Evolutionary conservation across 768 basidiomycete genomes (phyloP), one percentile per base, ranked within the genome.

Genomic region (Termitomyces bulborhizus): DNA sequence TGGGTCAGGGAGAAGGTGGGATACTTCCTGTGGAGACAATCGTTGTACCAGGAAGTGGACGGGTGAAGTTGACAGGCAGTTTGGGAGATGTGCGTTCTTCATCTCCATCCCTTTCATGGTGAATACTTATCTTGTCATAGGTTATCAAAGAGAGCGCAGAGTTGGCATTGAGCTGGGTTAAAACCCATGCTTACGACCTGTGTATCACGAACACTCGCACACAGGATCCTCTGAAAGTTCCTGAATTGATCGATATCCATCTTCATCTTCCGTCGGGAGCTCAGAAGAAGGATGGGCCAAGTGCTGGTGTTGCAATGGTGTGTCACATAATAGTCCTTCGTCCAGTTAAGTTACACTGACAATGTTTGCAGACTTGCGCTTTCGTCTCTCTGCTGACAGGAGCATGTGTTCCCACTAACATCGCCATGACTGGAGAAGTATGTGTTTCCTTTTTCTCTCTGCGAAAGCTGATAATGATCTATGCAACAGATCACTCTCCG

Each of bases 121-220:
- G 18, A 27, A 39, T 18, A n/a, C 42, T 41, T 8, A 39, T 26
- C 12, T 51, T 32, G 40, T 29, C 21, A 42, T 55, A 84, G 78
- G 92, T 94, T 16, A 93, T 97, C 72, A 88, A 88, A 68, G 94
- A 98, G 73, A 92, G 89, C 57, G 93, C 86, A 7, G 90, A 92
- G 65, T 75, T 98, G 44, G 92, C 92, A 1, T 71, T 97, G 62
- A 93, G 90, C 66, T 97, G 94, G 93, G 91, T 96, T 16, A 92
- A 90, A 74, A 82, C 82, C 16, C 82, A 93, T 62, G 86, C 90
- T 6, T 92, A 88, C 68, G 86, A 88, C 42, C 68, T 93, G 57
- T 82, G 86, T 41, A 83, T 93, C 66, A 92, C 90, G 9, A 80
- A 82, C 54, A 74, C 79, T 32, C 80, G 82, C 46, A 72, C 79